A percentile compares a stretch with the other conserved stretches of the same genome.
These are phyloP conservation scores for Irpex sp. DNA, from an alignment of 1,284 basidiomycete species.

Conservation along the genomic window DNA sequence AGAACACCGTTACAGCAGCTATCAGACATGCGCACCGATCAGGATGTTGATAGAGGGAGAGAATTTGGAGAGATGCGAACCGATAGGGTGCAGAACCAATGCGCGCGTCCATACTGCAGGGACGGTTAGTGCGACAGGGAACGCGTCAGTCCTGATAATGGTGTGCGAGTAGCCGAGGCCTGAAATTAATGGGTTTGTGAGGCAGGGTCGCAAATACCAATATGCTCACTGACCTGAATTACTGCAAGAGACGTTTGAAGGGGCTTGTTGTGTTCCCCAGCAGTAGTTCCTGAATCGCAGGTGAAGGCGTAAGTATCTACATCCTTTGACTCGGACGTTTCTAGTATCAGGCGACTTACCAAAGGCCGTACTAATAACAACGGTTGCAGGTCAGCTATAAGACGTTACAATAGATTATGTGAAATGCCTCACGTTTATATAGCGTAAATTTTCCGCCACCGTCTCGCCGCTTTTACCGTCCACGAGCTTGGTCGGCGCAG, in stretches of 20 bases:
- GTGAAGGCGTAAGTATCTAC: not conserved
- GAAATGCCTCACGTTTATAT: not conserved
- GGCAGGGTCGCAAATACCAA: not conserved
- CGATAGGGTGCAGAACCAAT: not conserved
- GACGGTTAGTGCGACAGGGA: not conserved
- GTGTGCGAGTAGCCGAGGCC: not conserved
- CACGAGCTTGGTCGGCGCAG: not conserved
- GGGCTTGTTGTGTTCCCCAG: not conserved
- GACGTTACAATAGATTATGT: not conserved
- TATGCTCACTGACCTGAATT: not conserved
- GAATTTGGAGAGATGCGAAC: not conserved
- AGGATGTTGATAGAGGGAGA: not conserved
- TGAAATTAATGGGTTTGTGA: not conserved
- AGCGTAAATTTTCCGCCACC: not conserved
- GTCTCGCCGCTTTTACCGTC: not conserved
- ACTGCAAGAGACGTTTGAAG: not conserved
- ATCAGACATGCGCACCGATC: not conserved
- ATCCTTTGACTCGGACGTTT: not conserved
- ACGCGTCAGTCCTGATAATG: not conserved
- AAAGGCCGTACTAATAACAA: not conserved
- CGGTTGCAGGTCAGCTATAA: no score
- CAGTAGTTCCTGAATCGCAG: not conserved
- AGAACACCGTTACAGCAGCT: not conserved
- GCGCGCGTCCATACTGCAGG: not conserved
- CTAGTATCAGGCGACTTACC: not conserved